Evolutionary conservation across 2,329 filamentous ascomycete genomes (phyloP).

Genomic region (Penicillium occitanis): DNA sequence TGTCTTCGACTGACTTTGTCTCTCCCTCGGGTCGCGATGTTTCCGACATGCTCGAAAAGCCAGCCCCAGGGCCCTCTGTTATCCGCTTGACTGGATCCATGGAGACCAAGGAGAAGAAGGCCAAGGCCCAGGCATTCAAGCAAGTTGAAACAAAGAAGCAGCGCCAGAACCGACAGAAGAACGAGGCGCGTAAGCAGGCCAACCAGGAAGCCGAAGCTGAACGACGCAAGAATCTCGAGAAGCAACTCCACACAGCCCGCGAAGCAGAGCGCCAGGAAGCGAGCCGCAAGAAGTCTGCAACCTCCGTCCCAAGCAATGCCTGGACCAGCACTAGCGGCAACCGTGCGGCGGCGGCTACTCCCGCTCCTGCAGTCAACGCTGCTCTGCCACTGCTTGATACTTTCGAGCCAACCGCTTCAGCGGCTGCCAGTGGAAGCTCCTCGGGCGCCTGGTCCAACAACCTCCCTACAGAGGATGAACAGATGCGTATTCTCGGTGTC

Average conservation of each 20-base stretch:
- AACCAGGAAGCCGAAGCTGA: conserved; percentile 76
- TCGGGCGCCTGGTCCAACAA: conserved; percentile 47
- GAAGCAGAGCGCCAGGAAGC: conserved; percentile 80
- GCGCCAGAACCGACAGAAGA: conserved; percentile 87
- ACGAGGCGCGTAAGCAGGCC: conserved; percentile 71
- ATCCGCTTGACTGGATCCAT: conserved; percentile 72
- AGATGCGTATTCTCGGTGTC: conserved; percentile 54
- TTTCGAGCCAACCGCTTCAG: conserved; percentile 34
- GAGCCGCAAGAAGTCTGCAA: conserved; percentile 48
- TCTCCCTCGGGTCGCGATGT: conserved; percentile 61
- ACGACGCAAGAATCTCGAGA: conserved; percentile 73
- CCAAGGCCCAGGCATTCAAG: conserved; percentile 60
- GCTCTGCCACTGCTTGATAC: conserved; percentile 42
- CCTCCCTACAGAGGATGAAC: conserved; percentile 61
- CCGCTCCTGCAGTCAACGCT: conserved; percentile 25
- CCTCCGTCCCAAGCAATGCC: conserved; percentile 46
- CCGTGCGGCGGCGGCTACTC: conserved; percentile 20
- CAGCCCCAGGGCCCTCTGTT: conserved; percentile 66
- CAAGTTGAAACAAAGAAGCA: conserved; percentile 88
- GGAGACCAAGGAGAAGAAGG: conserved; percentile 59
- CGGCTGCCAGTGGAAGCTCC: conserved; percentile 24
- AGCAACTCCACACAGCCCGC: conserved; percentile 78
- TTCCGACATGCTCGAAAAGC: conserved; percentile 86
- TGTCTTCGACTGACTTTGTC: conserved; percentile 64
- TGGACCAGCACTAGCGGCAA: conserved; percentile 49